Evolutionary conservation across 2,329 filamentous ascomycete species (phyloP), one percentile per base, ranked within the genome.

Genomic region (Coniochaeta hoffmannii): DNA sequence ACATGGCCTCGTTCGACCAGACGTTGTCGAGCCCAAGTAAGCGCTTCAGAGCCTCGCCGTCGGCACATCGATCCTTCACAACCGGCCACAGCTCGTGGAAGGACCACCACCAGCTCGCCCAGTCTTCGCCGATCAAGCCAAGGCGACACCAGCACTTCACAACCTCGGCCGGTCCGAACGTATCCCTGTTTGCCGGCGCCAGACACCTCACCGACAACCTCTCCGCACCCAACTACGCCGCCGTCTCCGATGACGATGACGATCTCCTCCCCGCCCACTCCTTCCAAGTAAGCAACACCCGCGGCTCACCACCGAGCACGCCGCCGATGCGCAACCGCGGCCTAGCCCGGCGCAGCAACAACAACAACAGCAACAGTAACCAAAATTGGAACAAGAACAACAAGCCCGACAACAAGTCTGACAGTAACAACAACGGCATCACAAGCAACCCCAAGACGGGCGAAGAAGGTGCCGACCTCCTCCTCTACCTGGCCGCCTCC

Each of bases 401-500:
- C 57, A 85, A 38, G 19, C 46, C 54, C 19, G 57, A 58, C 49
- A 32, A 19, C 9, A 15, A 46, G n/a, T n/a, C n/a, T n/a, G n/a
- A n/a, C n/a, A n/a, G n/a, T 50, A 4, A 55, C 71, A 10, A 26
- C 30, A 46, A 56, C 32, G 53, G 36, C 38, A 52, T 31, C 35
- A 53, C 14, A 41, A 41, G 36, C 54, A 57, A 52, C 54, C 44
- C 55, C 28, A 87, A 86, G 66, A 72, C 77, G 1, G 87, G 85
- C 57, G 86, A 94, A 65, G 89, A 96, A 65, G 92, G 90, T 30
- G 89, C 88, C 15, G 89, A 90, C 68, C 73, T 93, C 35, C 75
- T 94, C 24, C 77, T 93, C 36, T 97, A 93, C 69, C 82, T 97
- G 15, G 92, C 92, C 51, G 90, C 90, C 53, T 97, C 93, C 7